A percentile compares a stretch with the other conserved stretches of the same genome.
Evolutionary conservation across 2,329 filamentous ascomycete species (phyloP).

Genomic region (Laburnicola sp.): DNA sequence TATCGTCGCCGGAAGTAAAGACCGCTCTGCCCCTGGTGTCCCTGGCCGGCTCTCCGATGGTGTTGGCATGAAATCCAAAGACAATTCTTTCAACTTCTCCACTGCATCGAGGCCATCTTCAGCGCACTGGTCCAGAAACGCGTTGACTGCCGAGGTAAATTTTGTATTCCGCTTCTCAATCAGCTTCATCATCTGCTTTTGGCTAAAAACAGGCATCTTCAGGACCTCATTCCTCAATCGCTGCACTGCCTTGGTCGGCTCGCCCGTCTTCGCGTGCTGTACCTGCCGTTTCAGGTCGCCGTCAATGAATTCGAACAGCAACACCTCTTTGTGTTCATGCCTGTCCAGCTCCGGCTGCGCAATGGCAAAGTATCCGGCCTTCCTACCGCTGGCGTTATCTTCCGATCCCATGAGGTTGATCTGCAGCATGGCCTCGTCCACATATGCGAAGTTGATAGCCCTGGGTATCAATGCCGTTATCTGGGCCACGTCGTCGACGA

Average conservation of each 20-base stretch:
- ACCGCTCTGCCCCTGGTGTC: slow-evolving; percentile 48
- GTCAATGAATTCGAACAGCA: slow-evolving; percentile 92
- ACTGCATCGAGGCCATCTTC: slow-evolving; percentile 69
- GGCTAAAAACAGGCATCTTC: slow-evolving; percentile 89
- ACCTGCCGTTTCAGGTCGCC: slow-evolving; percentile 86
- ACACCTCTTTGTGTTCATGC: slow-evolving; percentile 64
- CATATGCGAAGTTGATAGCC: slow-evolving; percentile 80
- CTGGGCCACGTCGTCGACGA: slow-evolving; percentile 77
- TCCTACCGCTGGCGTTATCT: slow-evolving; percentile 63
- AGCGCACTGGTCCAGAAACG: slow-evolving; percentile 74
- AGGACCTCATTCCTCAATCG: slow-evolving; percentile 76
- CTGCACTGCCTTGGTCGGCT: slow-evolving; percentile 67
- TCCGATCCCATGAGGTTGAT: slow-evolving; percentile 75
- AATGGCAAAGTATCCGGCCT: slow-evolving; percentile 52
- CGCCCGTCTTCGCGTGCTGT: slow-evolving; percentile 69
- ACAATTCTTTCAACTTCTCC: slow-evolving; percentile 62
- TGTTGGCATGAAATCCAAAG: slow-evolving; percentile 64
- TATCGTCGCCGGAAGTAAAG: slow-evolving; percentile 68
- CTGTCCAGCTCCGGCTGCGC: slow-evolving; percentile 42
- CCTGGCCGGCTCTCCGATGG: slow-evolving; percentile 53
- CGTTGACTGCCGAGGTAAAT: slow-evolving; percentile 75
- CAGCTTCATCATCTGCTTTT: slow-evolving; percentile 84
- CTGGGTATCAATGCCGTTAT: slow-evolving; percentile 77
- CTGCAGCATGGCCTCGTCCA: slow-evolving; percentile 81
- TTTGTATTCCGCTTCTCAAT: slow-evolving; percentile 89